phyloP scores from a whole-genome alignment of 495 filamentous ascomycete genomes.

The Aspergillus haitiensis region DNA sequence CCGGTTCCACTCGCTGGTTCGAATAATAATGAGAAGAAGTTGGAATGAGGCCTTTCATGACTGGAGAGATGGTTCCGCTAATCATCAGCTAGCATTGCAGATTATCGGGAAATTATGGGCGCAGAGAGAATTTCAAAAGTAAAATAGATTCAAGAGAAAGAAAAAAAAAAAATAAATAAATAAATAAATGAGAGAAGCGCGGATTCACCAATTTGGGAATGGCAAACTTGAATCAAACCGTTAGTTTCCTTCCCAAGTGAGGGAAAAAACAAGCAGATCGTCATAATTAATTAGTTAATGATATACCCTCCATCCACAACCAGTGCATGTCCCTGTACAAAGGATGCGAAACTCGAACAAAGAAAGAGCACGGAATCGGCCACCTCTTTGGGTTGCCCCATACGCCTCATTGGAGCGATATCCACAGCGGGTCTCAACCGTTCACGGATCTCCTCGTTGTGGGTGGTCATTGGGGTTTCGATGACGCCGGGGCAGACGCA shows the following conservation, averaged over 20 bases:
- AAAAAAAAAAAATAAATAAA: no score
- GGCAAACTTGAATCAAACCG: no score
- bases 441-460: constrained; percentile 37
- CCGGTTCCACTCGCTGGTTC: no score
- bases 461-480: constrained; percentile 49
- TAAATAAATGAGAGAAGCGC: no score
- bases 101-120: no score
- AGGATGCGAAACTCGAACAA: constrained; percentile 47
- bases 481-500: constrained; percentile 56
- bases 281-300: constrained; percentile 29
- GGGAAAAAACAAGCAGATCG: not conserved
- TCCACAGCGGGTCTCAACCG: constrained; percentile 37
- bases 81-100: no score
- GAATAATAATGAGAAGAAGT: no score
- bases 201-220: no score
- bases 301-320: constrained; percentile 57
- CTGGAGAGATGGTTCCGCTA: no score
- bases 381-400: constrained; percentile 50
- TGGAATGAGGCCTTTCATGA: no score
- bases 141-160: not conserved
- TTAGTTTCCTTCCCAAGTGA: no score
- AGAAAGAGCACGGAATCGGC: constrained; percentile 54
- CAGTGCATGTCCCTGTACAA: constrained; percentile 53
- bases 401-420: constrained; percentile 53
- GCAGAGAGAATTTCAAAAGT: no score